These are phyloP conservation scores for Porodaedalea pini DNA, from an alignment of 1,284 basidiomycete species.

Conservation along the genomic window DNA sequence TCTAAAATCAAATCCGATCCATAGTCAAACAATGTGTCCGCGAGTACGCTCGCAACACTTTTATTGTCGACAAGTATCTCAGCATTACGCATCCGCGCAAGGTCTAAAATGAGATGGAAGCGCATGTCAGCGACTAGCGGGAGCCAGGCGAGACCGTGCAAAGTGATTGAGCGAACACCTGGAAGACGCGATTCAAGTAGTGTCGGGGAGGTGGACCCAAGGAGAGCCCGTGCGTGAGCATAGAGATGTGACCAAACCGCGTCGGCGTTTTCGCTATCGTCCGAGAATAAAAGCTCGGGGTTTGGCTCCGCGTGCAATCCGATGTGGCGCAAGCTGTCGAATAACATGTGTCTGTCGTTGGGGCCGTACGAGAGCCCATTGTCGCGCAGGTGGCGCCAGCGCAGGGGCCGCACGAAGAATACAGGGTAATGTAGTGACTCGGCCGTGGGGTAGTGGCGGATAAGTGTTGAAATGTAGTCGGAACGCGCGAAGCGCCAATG, in stretches of 20 bases:
- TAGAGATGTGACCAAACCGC: neutral
- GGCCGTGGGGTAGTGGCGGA: conserved; percentile 6
- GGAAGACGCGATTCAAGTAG: neutral
- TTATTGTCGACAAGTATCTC: neutral
- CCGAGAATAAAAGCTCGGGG: neutral
- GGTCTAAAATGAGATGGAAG: neutral
- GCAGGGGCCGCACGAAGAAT: conserved; percentile 6
- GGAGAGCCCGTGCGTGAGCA: neutral
- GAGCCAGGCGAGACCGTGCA: neutral
- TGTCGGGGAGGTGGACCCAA: neutral
- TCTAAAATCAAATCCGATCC: neutral
- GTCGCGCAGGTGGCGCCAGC: conserved; percentile 4
- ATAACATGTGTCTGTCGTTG: neutral
- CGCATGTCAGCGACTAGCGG: neutral
- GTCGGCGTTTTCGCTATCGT: neutral
- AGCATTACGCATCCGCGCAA: neutral
- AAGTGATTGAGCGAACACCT: neutral
- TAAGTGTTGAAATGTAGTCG: conserved; percentile 7
- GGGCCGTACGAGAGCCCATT: neutral
- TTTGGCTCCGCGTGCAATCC: conserved; percentile 5
- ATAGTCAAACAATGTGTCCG: neutral
- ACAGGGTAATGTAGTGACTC: conserved; percentile 8
- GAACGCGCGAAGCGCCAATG: conserved; percentile 8
- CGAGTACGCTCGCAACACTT: neutral
- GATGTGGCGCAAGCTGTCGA: neutral